Percentiles rank a stretch among this genome's conserved stretches.
Conservation (phyloP, 139 green algal species). For the Coelastrella sp. region DNA sequence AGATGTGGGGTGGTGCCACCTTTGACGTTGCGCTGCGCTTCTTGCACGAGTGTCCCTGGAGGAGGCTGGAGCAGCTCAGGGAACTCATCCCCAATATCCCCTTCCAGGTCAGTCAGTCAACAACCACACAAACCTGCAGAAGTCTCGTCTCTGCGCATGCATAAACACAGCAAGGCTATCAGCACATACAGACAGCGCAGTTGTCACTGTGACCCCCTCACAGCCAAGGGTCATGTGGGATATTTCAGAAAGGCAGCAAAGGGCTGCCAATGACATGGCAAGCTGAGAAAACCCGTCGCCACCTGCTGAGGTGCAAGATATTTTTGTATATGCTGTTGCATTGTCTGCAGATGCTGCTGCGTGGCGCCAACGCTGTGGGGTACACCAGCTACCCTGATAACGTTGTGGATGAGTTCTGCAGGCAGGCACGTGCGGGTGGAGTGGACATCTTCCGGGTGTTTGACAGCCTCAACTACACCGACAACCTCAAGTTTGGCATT, state of each 20-base stretch:
- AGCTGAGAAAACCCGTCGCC: too few species aligned
- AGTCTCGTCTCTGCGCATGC: neutral
- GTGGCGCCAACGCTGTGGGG: constrained; percentile 92
- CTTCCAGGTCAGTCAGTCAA: constrained; percentile 75
- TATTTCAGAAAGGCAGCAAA: too few species aligned
- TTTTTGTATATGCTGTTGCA: too few species aligned
- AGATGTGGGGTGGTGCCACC: constrained; percentile 96
- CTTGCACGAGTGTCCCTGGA: constrained; percentile 94
- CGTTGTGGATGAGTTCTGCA: constrained; percentile 83
- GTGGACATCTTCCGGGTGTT: constrained; percentile 96
- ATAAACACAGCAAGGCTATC: neutral
- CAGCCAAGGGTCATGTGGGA: too few species aligned
- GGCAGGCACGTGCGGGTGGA: constrained; percentile 71
- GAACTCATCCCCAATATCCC: constrained; percentile 92
- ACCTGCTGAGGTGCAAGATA: too few species aligned
- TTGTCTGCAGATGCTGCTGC: constrained; percentile 90
- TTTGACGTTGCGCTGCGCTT: constrained; percentile 95
- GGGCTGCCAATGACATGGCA: too few species aligned
- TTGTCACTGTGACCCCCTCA: too few species aligned
- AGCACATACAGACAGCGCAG: neutral
- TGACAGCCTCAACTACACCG: constrained; percentile 88
- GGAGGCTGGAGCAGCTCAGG: constrained; percentile 87
- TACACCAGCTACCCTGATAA: constrained; percentile 95
- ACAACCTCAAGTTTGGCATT: constrained; percentile 93
- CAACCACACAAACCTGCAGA: neutral